These are phyloP conservation scores for Magnusiomyces sp. DNA, from an alignment of 1,139 yeast genomes.

Conservation along the genomic window DNA sequence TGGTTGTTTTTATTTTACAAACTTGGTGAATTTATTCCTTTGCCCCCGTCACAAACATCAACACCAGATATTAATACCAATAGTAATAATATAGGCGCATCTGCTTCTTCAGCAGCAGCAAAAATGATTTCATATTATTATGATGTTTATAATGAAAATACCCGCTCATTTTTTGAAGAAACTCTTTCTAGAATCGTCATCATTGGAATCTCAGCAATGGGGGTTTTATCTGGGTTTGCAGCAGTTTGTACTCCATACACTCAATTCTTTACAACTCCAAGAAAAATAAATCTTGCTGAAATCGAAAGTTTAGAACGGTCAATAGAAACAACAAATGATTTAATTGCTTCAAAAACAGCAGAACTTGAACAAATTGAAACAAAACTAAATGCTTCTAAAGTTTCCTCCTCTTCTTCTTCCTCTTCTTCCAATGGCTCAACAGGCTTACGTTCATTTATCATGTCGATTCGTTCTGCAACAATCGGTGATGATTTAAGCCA, in stretches of 20 bases:
- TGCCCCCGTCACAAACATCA: slow-evolving; percentile 18
- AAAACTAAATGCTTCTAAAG: background rate
- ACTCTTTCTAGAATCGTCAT: slow-evolving; percentile 54
- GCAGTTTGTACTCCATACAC: slow-evolving; percentile 60
- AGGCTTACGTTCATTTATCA: slow-evolving; percentile 24
- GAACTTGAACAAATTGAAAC: background rate
- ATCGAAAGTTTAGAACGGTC: slow-evolving; percentile 31
- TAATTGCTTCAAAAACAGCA: slow-evolving; percentile 25
- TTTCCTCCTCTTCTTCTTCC: slow-evolving; percentile 11
- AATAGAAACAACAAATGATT: slow-evolving; percentile 30
- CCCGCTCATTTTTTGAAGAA: slow-evolving; percentile 25
- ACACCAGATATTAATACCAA: background rate
- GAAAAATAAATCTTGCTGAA: slow-evolving; percentile 28
- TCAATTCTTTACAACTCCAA: slow-evolving; percentile 27
- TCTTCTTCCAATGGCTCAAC: slow-evolving; percentile 20
- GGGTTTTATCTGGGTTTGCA: slow-evolving; percentile 65
- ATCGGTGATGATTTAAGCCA: slow-evolving; percentile 39
- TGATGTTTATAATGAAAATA: slow-evolving; percentile 24
- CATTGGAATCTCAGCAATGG: slow-evolving; percentile 65
- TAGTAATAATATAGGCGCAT: background rate
- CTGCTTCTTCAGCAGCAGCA: slow-evolving; percentile 12
- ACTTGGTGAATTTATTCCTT: slow-evolving; percentile 30
- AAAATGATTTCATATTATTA: slow-evolving; percentile 5
- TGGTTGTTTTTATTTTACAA: slow-evolving; percentile 29
- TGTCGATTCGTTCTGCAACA: slow-evolving; percentile 19